phyloP scores from a whole-genome alignment of 2,329 filamentous ascomycete genomes.

The Penicillium sp. region DNA sequence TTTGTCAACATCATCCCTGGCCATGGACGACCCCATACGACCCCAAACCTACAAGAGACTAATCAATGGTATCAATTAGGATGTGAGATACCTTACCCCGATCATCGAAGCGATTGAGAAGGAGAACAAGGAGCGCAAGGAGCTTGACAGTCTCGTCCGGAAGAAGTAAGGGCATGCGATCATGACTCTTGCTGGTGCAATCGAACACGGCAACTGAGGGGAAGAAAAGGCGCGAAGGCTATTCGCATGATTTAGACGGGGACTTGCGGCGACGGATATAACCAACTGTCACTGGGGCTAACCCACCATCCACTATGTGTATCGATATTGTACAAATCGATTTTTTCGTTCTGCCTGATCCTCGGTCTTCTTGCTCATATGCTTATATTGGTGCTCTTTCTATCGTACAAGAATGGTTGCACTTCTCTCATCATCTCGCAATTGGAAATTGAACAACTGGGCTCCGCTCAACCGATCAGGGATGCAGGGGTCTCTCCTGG shows the following conservation, averaged over 20 bases:
- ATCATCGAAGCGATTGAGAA: constrained; percentile 65
- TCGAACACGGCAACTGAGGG: constrained; percentile 20
- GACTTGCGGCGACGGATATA: constrained; percentile 23
- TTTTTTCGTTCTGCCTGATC: constrained; percentile 23
- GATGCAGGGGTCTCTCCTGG: too few species aligned
- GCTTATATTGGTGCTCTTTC: neutral
- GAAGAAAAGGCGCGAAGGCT: constrained; percentile 17
- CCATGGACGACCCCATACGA: too few species aligned
- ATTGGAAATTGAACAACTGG: too few species aligned
- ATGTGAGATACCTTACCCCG: constrained; percentile 59
- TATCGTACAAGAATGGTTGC: neutral
- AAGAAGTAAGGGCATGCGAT: constrained; percentile 38
- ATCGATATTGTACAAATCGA: constrained; percentile 42
- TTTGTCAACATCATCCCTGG: constrained; percentile 27
- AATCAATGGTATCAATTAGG: constrained; percentile 44
- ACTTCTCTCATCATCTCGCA: too few species aligned
- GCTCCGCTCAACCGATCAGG: too few species aligned
- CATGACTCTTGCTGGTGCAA: constrained; percentile 12
- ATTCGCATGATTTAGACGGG: constrained; percentile 19
- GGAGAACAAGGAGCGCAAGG: constrained; percentile 60
- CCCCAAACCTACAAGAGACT: constrained; percentile 9
- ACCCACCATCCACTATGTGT: constrained; percentile 29
- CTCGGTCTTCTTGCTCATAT: neutral
- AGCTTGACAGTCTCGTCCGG: constrained; percentile 62
- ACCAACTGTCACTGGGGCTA: constrained; percentile 21